Percentiles rank a stretch among this genome's conserved stretches.
phyloP scores from a whole-genome alignment of 2,329 filamentous ascomycete genomes.

The Cryphonectria carpinicola region DNA sequence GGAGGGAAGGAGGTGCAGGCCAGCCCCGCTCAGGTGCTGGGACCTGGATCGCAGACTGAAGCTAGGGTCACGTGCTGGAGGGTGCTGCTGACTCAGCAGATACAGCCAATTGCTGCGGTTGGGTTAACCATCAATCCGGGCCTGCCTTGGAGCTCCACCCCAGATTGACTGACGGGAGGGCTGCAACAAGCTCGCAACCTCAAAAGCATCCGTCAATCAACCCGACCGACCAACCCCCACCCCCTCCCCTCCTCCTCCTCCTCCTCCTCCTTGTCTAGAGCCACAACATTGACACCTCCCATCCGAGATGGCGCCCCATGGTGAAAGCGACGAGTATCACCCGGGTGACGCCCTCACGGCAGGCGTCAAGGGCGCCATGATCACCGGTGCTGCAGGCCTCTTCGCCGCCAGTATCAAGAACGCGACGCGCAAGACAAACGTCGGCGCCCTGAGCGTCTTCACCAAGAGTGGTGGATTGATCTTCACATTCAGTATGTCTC shows the following conservation, averaged over 20 bases:
- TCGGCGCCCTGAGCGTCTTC: constrained; percentile 80
- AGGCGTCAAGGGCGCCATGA: constrained; percentile 56
- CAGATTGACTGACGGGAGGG: constrained; percentile 7
- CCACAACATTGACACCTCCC: not conserved
- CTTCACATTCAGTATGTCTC: constrained; percentile 64
- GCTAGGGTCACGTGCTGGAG: constrained; percentile 7
- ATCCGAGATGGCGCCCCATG: constrained; percentile 38
- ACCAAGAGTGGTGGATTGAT: constrained; percentile 76
- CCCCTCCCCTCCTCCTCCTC: not conserved
- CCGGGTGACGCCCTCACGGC: constrained; percentile 61
- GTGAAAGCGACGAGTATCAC: constrained; percentile 39
- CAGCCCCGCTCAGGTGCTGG: not conserved
- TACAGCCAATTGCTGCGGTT: constrained; percentile 16
- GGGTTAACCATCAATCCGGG: constrained; percentile 2
- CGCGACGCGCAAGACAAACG: constrained; percentile 79
- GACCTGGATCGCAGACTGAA: not conserved
- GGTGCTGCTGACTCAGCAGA: constrained; percentile 18
- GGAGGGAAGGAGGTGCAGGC: not conserved
- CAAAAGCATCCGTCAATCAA: constrained; percentile 19
- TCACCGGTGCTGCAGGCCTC: constrained; percentile 63
- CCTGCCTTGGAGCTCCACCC: constrained; percentile 21
- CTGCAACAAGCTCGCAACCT: constrained; percentile 19
- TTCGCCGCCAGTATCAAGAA: constrained; percentile 70
- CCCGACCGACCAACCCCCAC: constrained; percentile 20
- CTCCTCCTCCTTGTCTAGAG: not conserved